Percentiles rank a stretch among this genome's conserved stretches.
phyloP scores from a whole-genome alignment of 2,329 filamentous ascomycete genomes.

The Aspergillus japonicus region DNA sequence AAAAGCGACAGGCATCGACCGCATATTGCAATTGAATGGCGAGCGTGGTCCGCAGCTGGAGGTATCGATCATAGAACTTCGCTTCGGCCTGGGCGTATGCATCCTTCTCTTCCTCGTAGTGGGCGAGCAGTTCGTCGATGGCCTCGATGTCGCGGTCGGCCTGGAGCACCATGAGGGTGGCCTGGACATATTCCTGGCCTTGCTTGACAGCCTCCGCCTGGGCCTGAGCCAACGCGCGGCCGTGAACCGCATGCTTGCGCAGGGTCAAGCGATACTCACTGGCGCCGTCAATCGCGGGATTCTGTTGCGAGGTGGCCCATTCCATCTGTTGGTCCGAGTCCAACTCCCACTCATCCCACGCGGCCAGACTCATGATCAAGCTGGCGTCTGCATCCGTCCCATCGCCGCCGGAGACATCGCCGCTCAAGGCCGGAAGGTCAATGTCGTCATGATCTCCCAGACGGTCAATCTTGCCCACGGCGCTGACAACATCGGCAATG shows the following conservation, averaged over 20 bases:
- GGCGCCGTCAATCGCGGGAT: background rate
- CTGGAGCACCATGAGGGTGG: background rate
- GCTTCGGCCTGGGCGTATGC: background rate
- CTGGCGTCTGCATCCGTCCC: background rate
- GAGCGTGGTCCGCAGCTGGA: background rate
- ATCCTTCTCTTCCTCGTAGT: background rate
- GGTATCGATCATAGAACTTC: background rate
- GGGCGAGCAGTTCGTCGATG: background rate
- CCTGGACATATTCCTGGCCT: background rate
- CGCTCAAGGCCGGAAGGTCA: background rate
- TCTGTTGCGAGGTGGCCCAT: too few relatives aligned
- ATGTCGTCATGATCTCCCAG: background rate
- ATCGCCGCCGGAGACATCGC: background rate
- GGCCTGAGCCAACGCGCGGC: slow-evolving; percentile 3
- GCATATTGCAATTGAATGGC: background rate
- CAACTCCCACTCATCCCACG: slow-evolving; percentile 4
- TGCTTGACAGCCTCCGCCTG: slow-evolving; percentile 7
- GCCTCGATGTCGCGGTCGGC: background rate
- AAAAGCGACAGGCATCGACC: background rate
- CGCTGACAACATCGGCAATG: background rate
- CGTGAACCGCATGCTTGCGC: slow-evolving; percentile 5
- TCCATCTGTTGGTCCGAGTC: background rate
- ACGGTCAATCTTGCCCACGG: background rate
- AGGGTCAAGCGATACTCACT: background rate
- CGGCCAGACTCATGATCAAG: background rate